phyloP scores from a whole-genome alignment of 331 rosid species.

The Ulmus americana region DNA sequence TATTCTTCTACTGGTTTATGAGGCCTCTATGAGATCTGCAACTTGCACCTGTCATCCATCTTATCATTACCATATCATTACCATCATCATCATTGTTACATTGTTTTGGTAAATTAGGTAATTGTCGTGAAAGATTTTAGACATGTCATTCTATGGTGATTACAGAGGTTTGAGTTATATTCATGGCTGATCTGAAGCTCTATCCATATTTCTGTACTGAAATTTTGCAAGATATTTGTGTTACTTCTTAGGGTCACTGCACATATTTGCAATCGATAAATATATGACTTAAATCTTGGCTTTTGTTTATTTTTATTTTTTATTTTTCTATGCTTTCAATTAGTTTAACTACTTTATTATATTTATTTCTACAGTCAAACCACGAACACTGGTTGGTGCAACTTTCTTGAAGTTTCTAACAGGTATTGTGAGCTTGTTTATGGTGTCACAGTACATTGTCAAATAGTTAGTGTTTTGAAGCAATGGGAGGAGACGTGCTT shows the following conservation, averaged over 20 bases:
- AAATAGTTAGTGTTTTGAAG: neutral
- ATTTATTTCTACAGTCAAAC: conserved; percentile 53
- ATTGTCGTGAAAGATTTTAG: too few relatives aligned
- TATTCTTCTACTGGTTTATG: neutral
- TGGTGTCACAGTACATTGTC: neutral
- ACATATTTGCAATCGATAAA: neutral
- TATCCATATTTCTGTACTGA: neutral
- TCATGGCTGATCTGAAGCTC: neutral
- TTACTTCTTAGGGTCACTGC: neutral
- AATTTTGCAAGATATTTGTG: neutral
- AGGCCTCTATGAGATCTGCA: neutral
- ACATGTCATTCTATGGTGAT: too few relatives aligned
- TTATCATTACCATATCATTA: too few relatives aligned
- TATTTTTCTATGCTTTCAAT: too few relatives aligned
- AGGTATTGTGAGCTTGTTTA: conserved; percentile 36
- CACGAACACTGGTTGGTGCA: conserved; percentile 86
- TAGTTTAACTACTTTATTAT: too few relatives aligned
- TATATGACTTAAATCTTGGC: neutral
- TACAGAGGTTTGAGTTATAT: neutral
- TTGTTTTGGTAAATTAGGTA: too few relatives aligned
- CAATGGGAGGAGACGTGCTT: neutral
- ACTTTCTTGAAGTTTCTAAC: conserved; percentile 82
- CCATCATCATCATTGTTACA: too few relatives aligned
- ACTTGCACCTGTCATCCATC: too few relatives aligned
- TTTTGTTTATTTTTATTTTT: neutral